Evolutionary conservation across 306 rosid species (phyloP).

Genomic region (Trichosanthes truncata): DNA sequence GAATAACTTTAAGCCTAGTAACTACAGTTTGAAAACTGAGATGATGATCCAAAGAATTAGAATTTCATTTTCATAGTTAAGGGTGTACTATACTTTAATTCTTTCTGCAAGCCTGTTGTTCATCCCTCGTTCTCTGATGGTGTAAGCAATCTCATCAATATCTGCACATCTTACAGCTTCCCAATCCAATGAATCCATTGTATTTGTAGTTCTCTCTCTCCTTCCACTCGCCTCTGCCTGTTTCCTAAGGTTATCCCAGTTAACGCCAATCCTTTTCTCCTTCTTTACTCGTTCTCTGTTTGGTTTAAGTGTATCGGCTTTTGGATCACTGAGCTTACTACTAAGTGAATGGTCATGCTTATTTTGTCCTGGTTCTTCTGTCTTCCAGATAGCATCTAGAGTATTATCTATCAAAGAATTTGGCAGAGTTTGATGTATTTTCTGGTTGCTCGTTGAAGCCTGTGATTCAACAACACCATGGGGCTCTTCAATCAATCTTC

Average conservation of each 20-base stretch:
- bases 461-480: not conserved
- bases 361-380: not conserved
- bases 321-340: not conserved
- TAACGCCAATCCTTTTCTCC: constrained; percentile 1
- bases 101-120: constrained; percentile 33
- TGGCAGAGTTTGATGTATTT: not conserved
- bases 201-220: constrained; percentile 6
- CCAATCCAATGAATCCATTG: constrained; percentile 47
- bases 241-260: constrained; percentile 44
- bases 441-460: not conserved
- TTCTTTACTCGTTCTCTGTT: constrained; percentile 6
- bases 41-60: not conserved
- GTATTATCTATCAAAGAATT: not conserved
- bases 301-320: not conserved
- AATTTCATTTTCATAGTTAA: not conserved
- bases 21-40: not conserved
- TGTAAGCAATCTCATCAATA: constrained; percentile 19
- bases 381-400: not conserved
- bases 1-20: not conserved
- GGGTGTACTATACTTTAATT: constrained; percentile 31
- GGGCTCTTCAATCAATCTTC: not conserved
- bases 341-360: not conserved
- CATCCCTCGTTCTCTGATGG: constrained; percentile 54
- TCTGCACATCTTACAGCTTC: constrained; percentile 46
- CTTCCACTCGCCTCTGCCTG: not conserved